phyloP scores from a whole-genome alignment of 495 filamentous ascomycete species.

The Penicillium cinerascens region DNA sequence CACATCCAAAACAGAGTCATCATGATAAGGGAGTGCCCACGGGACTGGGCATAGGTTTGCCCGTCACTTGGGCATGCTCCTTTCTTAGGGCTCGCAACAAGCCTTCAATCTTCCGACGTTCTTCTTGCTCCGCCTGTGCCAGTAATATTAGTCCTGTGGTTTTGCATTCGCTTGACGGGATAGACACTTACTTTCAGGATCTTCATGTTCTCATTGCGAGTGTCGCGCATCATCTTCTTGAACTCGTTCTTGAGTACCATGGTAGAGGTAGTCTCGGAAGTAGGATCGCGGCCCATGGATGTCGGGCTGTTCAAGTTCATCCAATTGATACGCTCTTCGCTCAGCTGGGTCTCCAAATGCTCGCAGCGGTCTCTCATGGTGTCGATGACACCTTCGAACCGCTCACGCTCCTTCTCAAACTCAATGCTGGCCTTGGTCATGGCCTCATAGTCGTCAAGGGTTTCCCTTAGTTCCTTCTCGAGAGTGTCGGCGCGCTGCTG shows the following conservation, averaged over 20 bases:
- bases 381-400: constrained; percentile 71
- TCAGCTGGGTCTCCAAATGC: constrained; percentile 60
- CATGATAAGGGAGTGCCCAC: constrained; percentile 46
- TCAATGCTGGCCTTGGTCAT: constrained; percentile 83
- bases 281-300: constrained; percentile 42
- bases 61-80: constrained; percentile 47
- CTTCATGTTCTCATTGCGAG: constrained; percentile 66
- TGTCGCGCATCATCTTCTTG: constrained; percentile 88
- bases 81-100: constrained; percentile 53
- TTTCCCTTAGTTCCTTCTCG: constrained; percentile 76
- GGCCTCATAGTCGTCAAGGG: constrained; percentile 78
- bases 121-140: constrained; percentile 71
- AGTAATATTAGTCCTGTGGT: constrained; percentile 26
- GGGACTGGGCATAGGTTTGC: constrained; percentile 50
- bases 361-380: constrained; percentile 66
- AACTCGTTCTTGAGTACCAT: constrained; percentile 77
- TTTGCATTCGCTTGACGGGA: constrained; percentile 6
- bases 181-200: constrained; percentile 58
- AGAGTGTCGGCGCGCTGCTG: constrained; percentile 58
- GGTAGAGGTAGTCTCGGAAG: constrained; percentile 61
- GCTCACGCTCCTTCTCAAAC: constrained; percentile 79
- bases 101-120: constrained; percentile 62
- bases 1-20: constrained; percentile 21
- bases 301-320: constrained; percentile 60
- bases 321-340: constrained; percentile 69